These are phyloP conservation scores for Pichia sp. DNA, from an alignment of 1,139 yeast species.

Conservation along the genomic window DNA sequence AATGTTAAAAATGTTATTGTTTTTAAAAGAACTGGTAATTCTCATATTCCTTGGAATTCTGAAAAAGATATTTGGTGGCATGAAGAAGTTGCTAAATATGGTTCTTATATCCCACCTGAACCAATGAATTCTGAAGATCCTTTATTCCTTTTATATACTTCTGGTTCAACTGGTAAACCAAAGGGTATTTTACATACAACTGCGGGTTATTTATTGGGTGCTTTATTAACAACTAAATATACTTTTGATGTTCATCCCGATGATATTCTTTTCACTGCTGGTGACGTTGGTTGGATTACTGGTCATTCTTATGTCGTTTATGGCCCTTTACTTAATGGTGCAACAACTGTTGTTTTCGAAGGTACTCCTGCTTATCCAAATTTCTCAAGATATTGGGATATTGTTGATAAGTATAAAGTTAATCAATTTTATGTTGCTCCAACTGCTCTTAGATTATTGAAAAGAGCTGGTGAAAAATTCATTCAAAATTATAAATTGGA, in stretches of 20 bases:
- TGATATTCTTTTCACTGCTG: constrained; percentile 74
- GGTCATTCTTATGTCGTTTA: constrained; percentile 81
- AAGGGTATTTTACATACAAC: constrained; percentile 70
- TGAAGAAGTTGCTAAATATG: constrained; percentile 62
- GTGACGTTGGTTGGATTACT: constrained; percentile 87
- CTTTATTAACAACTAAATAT: constrained; percentile 62
- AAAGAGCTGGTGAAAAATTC: constrained; percentile 70
- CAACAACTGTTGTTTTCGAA: constrained; percentile 76
- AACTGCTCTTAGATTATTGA: constrained; percentile 75
- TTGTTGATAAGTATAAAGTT: constrained; percentile 68
- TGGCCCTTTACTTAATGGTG: constrained; percentile 74
- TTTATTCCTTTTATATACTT: constrained; percentile 56
- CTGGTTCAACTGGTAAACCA: constrained; percentile 67
- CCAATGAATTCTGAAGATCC: constrained; percentile 59
- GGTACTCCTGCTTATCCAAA: constrained; percentile 85
- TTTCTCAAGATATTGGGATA: constrained; percentile 77
- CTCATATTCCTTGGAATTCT: constrained; percentile 54
- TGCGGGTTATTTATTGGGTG: constrained; percentile 74
- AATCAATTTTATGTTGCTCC: constrained; percentile 89
- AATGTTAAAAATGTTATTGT: constrained; percentile 64
- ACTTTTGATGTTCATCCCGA: constrained; percentile 70
- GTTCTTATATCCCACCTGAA: constrained; percentile 56
- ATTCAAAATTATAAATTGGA: constrained; percentile 60
- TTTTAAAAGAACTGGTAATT: constrained; percentile 65
- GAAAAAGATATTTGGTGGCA: constrained; percentile 80